phyloP scores from a whole-genome alignment of 2,329 filamentous ascomycete species.

The Nemania sp. region DNA sequence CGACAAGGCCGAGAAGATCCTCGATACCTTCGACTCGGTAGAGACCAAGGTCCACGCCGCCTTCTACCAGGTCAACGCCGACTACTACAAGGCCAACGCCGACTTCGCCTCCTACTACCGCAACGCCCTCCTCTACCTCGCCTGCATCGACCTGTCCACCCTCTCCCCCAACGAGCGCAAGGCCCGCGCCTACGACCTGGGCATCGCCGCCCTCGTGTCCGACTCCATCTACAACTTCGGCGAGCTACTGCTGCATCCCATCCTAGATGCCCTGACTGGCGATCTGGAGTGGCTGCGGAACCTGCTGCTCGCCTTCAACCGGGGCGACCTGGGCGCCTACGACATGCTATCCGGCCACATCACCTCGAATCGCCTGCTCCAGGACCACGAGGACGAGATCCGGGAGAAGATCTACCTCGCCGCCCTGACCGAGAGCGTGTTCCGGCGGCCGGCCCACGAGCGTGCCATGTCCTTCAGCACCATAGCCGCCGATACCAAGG shows the following conservation, averaged over 20 bases:
- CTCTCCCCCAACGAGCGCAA: slow-evolving; percentile 76
- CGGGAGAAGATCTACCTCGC: slow-evolving; percentile 98
- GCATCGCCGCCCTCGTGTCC: slow-evolving; percentile 88
- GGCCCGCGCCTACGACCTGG: slow-evolving; percentile 86
- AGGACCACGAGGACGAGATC: slow-evolving; percentile 79
- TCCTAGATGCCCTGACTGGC: slow-evolving; percentile 83
- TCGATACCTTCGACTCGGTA: slow-evolving; percentile 92
- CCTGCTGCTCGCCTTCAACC: slow-evolving; percentile 97
- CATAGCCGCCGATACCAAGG: slow-evolving; percentile 91
- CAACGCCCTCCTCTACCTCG: slow-evolving; percentile 95
- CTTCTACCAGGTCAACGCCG: slow-evolving; percentile 94
- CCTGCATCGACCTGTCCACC: slow-evolving; percentile 84
- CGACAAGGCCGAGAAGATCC: slow-evolving; percentile 81
- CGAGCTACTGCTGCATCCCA: slow-evolving; percentile 95
- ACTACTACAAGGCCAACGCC: slow-evolving; percentile 90
- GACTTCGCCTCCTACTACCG: slow-evolving; percentile 98
- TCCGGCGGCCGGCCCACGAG: slow-evolving; percentile 93
- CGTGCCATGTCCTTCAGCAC: slow-evolving; percentile 89
- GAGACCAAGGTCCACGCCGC: slow-evolving; percentile 94
- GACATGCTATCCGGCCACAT: slow-evolving; percentile 83
- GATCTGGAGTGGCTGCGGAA: slow-evolving; percentile 88
- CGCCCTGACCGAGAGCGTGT: slow-evolving; percentile 92
- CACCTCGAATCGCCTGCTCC: slow-evolving; percentile 76
- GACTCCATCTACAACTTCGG: slow-evolving; percentile 99
- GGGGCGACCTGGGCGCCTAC: slow-evolving; percentile 87